phyloP scores from a whole-genome alignment of 2,329 filamentous ascomycete species.

The Hymenoscyphus albidus region DNA sequence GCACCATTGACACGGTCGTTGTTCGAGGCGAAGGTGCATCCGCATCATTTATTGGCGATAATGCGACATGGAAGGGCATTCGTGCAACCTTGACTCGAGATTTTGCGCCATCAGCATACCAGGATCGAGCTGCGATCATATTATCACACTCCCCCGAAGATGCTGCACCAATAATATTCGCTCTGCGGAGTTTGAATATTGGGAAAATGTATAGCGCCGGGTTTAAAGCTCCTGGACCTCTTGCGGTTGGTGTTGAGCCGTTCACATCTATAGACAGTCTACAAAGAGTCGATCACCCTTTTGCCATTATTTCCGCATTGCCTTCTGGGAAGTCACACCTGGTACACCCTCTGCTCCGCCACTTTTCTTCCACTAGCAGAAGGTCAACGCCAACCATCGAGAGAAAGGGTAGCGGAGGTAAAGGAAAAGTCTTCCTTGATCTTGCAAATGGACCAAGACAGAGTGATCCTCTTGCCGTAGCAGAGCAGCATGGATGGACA shows the following conservation, averaged over 20 bases:
- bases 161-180: conserved; percentile 75
- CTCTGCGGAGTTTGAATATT: conserved; percentile 69
- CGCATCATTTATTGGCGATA: conserved; percentile 68
- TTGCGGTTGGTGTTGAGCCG: conserved; percentile 62
- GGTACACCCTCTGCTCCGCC: conserved; percentile 71
- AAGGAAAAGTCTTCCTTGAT: conserved; percentile 73
- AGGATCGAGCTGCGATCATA: conserved; percentile 69
- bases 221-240: conserved; percentile 61
- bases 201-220: conserved; percentile 81
- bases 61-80: conserved; percentile 82
- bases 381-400: conserved; percentile 12
- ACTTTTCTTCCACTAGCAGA: conserved; percentile 53
- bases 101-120: conserved; percentile 77
- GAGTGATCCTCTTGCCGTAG: conserved; percentile 65
- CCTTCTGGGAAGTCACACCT: conserved; percentile 74
- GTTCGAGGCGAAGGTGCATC: conserved; percentile 49
- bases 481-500: conserved; percentile 71
- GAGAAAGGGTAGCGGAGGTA: conserved; percentile 32
- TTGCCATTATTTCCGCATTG: conserved; percentile 76
- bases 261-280: conserved; percentile 72
- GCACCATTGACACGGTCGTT: conserved; percentile 77
- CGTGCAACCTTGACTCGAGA: conserved; percentile 76
- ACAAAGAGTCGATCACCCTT: conserved; percentile 73
- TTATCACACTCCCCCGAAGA: conserved; percentile 70
- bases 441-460: conserved; percentile 62